phyloP scores from a whole-genome alignment of 108 stramenopile species.

The Pseudonitzschia multistriata region DNA sequence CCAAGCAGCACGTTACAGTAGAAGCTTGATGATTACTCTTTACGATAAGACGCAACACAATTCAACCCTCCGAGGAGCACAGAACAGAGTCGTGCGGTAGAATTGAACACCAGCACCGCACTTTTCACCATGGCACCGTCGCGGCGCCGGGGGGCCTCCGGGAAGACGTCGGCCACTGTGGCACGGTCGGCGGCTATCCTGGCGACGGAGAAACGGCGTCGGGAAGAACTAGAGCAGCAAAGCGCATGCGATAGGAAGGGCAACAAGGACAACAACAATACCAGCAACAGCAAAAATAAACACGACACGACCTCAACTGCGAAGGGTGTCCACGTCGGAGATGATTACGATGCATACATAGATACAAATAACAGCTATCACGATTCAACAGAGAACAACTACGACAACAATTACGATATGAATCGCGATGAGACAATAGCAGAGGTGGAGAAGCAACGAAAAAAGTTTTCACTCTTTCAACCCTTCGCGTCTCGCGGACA shows the following conservation, averaged over 20 bases:
- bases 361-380: background rate
- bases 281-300: conserved; percentile 10
- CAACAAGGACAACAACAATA: background rate
- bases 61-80: too few relatives aligned
- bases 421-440: background rate
- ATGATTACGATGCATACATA: background rate
- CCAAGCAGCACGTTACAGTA: too few relatives aligned
- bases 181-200: conserved; percentile 17
- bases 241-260: background rate
- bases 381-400: background rate
- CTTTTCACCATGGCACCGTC: conserved; percentile 5
- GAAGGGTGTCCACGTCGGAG: conserved; percentile 5
- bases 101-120: background rate
- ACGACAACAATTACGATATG: background rate
- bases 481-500: conserved; percentile 2
- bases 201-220: conserved; percentile 10
- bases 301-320: conserved; percentile 9
- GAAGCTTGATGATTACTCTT: too few relatives aligned
- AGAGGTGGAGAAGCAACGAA: background rate
- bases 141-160: conserved; percentile 12
- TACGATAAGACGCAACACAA: too few relatives aligned
- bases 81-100: too few relatives aligned
- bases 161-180: conserved; percentile 12
- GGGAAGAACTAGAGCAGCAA: conserved; percentile 7
- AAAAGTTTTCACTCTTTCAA: conserved; percentile 1